A percentile compares a stretch with the other conserved stretches of the same genome.
Evolutionary conservation across 768 basidiomycete species (phyloP).

Genomic region (Amyloporia xantha): DNA sequence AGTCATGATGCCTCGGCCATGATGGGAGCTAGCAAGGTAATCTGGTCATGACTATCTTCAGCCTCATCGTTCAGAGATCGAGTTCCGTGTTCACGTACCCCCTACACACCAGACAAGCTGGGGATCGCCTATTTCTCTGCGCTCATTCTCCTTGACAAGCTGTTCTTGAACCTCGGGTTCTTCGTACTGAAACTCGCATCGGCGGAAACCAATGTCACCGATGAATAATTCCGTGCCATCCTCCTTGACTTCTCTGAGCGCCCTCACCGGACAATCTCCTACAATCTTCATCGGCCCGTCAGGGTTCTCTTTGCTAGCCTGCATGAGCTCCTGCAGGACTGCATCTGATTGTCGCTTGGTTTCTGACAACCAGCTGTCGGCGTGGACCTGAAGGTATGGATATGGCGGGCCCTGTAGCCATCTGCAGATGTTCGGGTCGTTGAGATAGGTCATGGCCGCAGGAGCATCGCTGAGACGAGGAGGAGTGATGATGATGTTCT

Average conservation of each 20-base stretch:
- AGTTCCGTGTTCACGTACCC: slow-evolving; percentile 32
- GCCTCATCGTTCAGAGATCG: background rate
- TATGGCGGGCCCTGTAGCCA: slow-evolving; percentile 44
- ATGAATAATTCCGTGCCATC: slow-evolving; percentile 50
- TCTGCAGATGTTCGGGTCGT: slow-evolving; percentile 40
- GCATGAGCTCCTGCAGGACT: slow-evolving; percentile 26
- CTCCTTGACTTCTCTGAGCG: slow-evolving; percentile 46
- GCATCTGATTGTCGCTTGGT: slow-evolving; percentile 25
- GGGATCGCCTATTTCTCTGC: slow-evolving; percentile 40
- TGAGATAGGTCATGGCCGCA: slow-evolving; percentile 33
- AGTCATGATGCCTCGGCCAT: slow-evolving; percentile 68
- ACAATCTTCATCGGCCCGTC: slow-evolving; percentile 28
- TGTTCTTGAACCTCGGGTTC: slow-evolving; percentile 33
- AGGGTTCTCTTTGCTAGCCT: slow-evolving; percentile 13
- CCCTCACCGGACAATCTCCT: slow-evolving; percentile 40
- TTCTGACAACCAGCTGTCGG: slow-evolving; percentile 31
- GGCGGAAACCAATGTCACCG: slow-evolving; percentile 35
- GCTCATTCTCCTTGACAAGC: slow-evolving; percentile 35
- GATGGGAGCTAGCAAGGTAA: slow-evolving; percentile 53
- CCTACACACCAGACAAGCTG: slow-evolving; percentile 57
- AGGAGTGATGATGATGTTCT: slow-evolving; percentile 54
- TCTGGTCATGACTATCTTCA: slow-evolving; percentile 24
- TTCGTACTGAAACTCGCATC: slow-evolving; percentile 22
- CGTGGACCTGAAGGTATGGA: slow-evolving; percentile 44
- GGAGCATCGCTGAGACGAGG: slow-evolving; percentile 42